Evolutionary conservation across 768 basidiomycete genomes (phyloP), one percentile per base, ranked within the genome.

Genomic region (Calocera cornea): DNA sequence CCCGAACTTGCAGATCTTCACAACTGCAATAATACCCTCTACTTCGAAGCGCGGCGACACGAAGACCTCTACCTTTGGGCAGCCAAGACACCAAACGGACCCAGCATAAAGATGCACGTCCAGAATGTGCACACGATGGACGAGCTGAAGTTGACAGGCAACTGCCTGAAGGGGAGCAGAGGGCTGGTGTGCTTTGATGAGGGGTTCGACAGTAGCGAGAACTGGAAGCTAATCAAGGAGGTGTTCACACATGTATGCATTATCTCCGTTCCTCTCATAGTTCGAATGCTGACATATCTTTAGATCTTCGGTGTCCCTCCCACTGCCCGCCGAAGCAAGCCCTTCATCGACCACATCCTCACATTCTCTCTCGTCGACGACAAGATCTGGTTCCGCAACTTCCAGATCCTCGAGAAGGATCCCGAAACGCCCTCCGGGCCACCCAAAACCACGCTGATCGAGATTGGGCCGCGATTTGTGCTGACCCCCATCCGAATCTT

Each of bases 81-180:
- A 34, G 87, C 90, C 14, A 95, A 97, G 77, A 91, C 94, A 38
- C 97, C 97, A 24, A 99, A 99, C 73, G 97, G 97, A 11, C 97
- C 97, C 16, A 95, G 90, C 74, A 86, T 95, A 74, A 97, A 97
- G 77, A 83, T 97, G 81, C 97, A 98, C 74, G 95, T 97, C 17
- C 95, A 97, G 78, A 99, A 98, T 74, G 83, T 95, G 66, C 97
- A 99, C 77, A 99, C 97, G 47, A 98, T 98, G 97, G 97, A 98
- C 78, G 97, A 99, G 77, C 82, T 99, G 71, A 98, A 98, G 80
- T 90, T 99, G 95, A 95, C 94, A 7, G 97, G 97, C 34, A 98
- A 99, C 76, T 99, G 97, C 77, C 78, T 99, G 71, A 97, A 95
- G 78, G 97, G 97, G 19, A 91, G 90, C 73, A 80, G 97, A 65